Evolutionary conservation across 2,329 filamentous ascomycete genomes (phyloP).

Genomic region (Claviceps pazoutovae): DNA sequence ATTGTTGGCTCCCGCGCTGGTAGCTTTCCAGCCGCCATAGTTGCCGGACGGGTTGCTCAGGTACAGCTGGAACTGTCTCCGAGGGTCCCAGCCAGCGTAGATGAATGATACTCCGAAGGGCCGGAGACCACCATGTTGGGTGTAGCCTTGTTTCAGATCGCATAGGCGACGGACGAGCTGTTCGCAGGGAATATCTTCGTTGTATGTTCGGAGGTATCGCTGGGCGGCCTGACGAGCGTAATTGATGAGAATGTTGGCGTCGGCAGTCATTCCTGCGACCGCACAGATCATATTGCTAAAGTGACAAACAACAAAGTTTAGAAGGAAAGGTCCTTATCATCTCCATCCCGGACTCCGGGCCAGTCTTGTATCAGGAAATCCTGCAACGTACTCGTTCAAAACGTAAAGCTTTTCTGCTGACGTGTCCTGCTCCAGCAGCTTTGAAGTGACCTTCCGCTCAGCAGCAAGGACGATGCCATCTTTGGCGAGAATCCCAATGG

Average conservation of each 20-base stretch:
- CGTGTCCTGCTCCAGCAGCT: conserved; percentile 97
- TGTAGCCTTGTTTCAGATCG: conserved; percentile 98
- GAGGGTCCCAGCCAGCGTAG: conserved; percentile 94
- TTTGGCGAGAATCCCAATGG: conserved; percentile 89
- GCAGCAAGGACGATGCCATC: conserved; percentile 97
- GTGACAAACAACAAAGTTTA: not conserved
- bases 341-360: not conserved
- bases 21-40: conserved; percentile 99
- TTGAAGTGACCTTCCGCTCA: conserved; percentile 97
- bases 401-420: conserved; percentile 99
- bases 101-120: conserved; percentile 99
- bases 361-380: not conserved
- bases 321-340: not conserved
- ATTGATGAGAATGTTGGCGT: conserved; percentile 99
- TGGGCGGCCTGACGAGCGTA: conserved; percentile 95
- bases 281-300: conserved; percentile 98
- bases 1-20: conserved; percentile 94
- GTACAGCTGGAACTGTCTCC: conserved; percentile 95
- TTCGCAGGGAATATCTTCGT: conserved; percentile 98
- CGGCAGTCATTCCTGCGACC: conserved; percentile 96
- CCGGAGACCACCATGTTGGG: conserved; percentile 93
- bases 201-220: conserved; percentile 95
- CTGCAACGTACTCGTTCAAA: conserved; percentile 69
- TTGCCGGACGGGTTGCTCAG: conserved; percentile 98
- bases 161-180: conserved; percentile 93